Evolutionary conservation across 2,329 filamentous ascomycete species (phyloP), one percentile per base, ranked within the genome.

Genomic region (Xylariales sp.): DNA sequence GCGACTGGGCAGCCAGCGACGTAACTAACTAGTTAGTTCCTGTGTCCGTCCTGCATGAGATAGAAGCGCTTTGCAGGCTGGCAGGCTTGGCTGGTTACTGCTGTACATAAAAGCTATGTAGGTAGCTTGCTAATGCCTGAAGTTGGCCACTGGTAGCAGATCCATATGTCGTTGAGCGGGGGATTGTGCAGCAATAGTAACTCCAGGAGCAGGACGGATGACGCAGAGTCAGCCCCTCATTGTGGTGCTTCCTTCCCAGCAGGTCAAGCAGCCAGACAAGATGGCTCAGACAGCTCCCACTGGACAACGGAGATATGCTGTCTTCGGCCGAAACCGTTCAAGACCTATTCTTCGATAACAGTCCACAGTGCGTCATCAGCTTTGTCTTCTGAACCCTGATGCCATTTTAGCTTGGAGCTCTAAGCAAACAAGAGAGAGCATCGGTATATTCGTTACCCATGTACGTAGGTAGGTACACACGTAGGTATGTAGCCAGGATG

Each of bases 311-410:
- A n/a, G n/a, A n/a, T n/a, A 18, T 33, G 29, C 38, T 29, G 38
- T n/a, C 25, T 25, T 10, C 38, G 20, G n/a, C 28, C 33, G 38
- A 40, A 22, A 40, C 38, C 20, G 11, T 20, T 14, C 28, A 32
- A 28, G 18, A 25, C 36, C 16, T 32, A 18, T 9, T 21, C 27
- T 10, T 32, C 18, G 22, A 19, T n/a, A 22, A 21, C 14, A 40
- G 27, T 27, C 16, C n/a, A 27, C 8, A n/a, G 14, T 40, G 38
- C 38, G 38, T 33, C 38, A 40, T 40, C 38, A 22, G 28, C 29
- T 40, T 39, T 39, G 36, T 39, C 36, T 28, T 21, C 36, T 39
- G 36, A 31, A 15, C 36, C 24, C n/a, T n/a, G n/a, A n/a, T n/a
- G n/a, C n/a, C n/a, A n/a, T n/a, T n/a, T n/a, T n/a, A n/a, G n/a